A percentile compares a stretch with the other conserved stretches of the same genome.
These are phyloP conservation scores for Cenchrus fungigraminus DNA, from an alignment of 176 grass and related monocot species.

Conservation along the genomic window DNA sequence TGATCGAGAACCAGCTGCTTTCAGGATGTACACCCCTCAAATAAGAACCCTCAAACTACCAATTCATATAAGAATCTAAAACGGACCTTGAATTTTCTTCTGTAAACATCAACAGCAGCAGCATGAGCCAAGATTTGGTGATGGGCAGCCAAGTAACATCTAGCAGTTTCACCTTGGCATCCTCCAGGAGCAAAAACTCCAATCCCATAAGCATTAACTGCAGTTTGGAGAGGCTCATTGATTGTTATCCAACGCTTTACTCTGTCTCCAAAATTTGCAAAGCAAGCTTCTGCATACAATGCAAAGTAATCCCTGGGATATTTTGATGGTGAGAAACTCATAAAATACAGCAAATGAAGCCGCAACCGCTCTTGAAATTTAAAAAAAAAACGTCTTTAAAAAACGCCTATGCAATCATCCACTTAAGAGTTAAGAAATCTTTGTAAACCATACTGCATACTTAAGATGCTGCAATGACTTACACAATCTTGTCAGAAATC, in stretches of 20 bases:
- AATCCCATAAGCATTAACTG: constrained; percentile 86
- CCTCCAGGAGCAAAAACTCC: constrained; percentile 88
- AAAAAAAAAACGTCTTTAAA: constrained; percentile 1
- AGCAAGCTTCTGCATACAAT: constrained; percentile 96
- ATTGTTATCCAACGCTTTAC: constrained; percentile 97
- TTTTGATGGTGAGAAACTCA: constrained; percentile 43
- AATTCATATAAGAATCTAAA: constrained; percentile 23
- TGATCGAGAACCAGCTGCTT: constrained; percentile 3
- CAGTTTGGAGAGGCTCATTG: constrained; percentile 98
- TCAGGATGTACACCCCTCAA: not conserved
- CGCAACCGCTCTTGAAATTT: not conserved
- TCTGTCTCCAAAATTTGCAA: constrained; percentile 95
- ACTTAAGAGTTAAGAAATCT: constrained; percentile 3
- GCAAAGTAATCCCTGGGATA: constrained; percentile 88
- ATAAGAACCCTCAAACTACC: not conserved
- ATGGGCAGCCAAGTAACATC: constrained; percentile 79
- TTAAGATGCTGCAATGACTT: constrained; percentile 53
- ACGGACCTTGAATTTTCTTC: constrained; percentile 84
- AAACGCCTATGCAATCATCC: not conserved
- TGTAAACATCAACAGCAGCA: constrained; percentile 82
- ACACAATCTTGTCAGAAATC: constrained; percentile 95
- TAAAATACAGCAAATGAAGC: constrained; percentile 46
- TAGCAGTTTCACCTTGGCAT: constrained; percentile 53
- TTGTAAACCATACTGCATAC: constrained; percentile 9
- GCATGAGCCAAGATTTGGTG: constrained; percentile 95